Percentiles rank a stretch among this genome's conserved stretches.
These are phyloP conservation scores for Suhomyces vadensis DNA, from an alignment of 805 yeast species.

Conservation along the genomic window DNA sequence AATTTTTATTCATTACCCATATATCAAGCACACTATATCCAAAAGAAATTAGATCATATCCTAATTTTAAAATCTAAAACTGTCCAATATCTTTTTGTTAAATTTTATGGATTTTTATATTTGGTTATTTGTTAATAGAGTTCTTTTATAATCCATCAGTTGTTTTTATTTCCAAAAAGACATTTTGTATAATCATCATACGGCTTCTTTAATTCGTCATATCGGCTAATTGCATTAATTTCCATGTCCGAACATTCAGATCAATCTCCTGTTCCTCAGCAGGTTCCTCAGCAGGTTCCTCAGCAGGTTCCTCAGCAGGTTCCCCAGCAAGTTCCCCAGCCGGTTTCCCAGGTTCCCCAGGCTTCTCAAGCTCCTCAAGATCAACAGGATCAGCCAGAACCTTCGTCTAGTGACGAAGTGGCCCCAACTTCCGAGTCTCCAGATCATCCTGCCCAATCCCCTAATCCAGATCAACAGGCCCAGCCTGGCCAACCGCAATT, in stretches of 20 bases:
- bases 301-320: constrained; percentile 40
- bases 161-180: too few species aligned
- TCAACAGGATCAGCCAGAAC: not conserved
- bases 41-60: not conserved
- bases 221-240: not conserved
- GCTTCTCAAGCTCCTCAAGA: not conserved
- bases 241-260: not conserved
- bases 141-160: not conserved
- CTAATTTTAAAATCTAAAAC: not conserved
- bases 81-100: not conserved
- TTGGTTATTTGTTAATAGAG: constrained; percentile 4
- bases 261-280: not conserved
- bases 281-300: constrained; percentile 51
- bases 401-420: constrained; percentile 62
- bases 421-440: constrained; percentile 63
- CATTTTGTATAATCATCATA: too few species aligned
- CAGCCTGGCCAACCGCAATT: not conserved
- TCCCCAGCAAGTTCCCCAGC: not conserved
- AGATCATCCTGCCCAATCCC: too few species aligned
- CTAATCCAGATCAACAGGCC: not conserved
- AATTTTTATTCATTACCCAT: too few species aligned
- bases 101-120: not conserved
- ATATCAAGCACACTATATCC: not conserved
- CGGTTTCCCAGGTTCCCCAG: not conserved
- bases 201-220: not conserved